Evolutionary conservation across 768 basidiomycete species (phyloP).

Genomic region (Rhodosporidiobolus sp.): DNA sequence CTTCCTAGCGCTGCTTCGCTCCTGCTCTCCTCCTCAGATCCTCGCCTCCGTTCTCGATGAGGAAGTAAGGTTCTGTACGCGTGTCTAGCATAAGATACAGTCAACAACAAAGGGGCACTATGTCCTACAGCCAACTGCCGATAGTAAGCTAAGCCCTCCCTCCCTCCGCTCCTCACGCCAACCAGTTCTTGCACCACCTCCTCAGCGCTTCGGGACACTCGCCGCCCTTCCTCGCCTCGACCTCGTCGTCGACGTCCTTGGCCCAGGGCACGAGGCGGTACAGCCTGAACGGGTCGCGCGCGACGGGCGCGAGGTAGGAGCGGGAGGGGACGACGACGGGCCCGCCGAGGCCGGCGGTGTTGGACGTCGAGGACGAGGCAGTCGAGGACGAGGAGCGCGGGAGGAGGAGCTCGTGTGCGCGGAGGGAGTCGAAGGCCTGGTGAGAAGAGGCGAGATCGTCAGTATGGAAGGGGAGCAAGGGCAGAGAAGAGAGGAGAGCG

Average conservation of each 20-base stretch:
- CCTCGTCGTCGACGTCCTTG: constrained; percentile 22
- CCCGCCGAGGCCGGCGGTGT: constrained; percentile 8
- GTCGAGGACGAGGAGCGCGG: constrained; percentile 23
- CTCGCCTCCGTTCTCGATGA: too few relatives aligned
- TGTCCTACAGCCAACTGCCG: too few relatives aligned
- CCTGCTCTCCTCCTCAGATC: too few relatives aligned
- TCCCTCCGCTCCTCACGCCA: neutral
- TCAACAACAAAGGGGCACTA: neutral
- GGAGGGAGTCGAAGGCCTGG: constrained; percentile 35
- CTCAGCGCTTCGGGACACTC: constrained; percentile 19
- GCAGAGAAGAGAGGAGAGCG: constrained; percentile 2
- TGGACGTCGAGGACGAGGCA: neutral
- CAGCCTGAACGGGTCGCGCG: constrained; percentile 27
- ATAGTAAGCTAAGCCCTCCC: neutral
- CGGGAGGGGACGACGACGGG: constrained; percentile 2
- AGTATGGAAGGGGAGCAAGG: neutral
- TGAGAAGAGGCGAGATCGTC: too few relatives aligned
- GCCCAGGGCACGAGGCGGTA: constrained; percentile 27
- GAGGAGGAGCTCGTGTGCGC: constrained; percentile 29
- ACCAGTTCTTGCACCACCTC: constrained; percentile 32
- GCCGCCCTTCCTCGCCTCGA: constrained; percentile 10
- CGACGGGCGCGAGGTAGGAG: constrained; percentile 11
- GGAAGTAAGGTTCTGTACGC: too few relatives aligned
- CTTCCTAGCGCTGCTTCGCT: too few relatives aligned
- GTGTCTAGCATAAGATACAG: too few relatives aligned